A percentile compares a stretch with the other conserved stretches of the same genome.
phyloP scores from a whole-genome alignment of 768 basidiomycete genomes.

The Xerocomus potaroensis region DNA sequence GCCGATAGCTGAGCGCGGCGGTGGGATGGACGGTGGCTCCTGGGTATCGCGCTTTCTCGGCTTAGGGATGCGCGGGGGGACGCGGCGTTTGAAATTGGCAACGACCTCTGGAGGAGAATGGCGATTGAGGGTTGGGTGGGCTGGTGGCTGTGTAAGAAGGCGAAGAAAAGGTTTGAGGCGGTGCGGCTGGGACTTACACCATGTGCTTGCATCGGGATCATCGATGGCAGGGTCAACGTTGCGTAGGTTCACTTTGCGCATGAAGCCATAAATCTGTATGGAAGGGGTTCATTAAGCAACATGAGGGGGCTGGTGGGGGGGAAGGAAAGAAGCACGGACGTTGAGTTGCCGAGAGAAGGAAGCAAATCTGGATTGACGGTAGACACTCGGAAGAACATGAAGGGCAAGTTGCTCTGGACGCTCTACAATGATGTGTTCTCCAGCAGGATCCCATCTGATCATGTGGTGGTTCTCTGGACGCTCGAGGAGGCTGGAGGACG shows the following conservation, averaged over 20 bases:
- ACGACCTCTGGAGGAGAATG: slow-evolving; percentile 88
- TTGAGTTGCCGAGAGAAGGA: slow-evolving; percentile 98
- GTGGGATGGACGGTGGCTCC: slow-evolving; percentile 65
- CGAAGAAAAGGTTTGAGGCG: slow-evolving; percentile 12
- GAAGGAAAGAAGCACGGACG: slow-evolving; percentile 50
- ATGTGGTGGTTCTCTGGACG: slow-evolving; percentile 92
- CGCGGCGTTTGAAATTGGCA: slow-evolving; percentile 92
- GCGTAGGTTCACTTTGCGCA: slow-evolving; percentile 95
- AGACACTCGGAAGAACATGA: slow-evolving; percentile 90
- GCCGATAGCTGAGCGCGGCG: slow-evolving; percentile 71
- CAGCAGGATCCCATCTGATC: slow-evolving; percentile 94
- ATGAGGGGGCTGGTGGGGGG: no score
- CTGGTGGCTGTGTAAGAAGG: slow-evolving; percentile 39
- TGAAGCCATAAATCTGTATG: slow-evolving; percentile 91
- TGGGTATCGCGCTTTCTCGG: slow-evolving; percentile 74
- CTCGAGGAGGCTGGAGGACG: slow-evolving; percentile 66
- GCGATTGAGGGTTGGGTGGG: slow-evolving; percentile 88
- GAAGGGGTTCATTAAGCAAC: slow-evolving; percentile 23
- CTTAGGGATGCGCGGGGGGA: slow-evolving; percentile 88
- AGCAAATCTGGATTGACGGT: slow-evolving; percentile 94
- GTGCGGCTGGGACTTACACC: slow-evolving; percentile 65
- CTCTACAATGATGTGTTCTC: slow-evolving; percentile 94
- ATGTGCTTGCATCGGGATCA: slow-evolving; percentile 94
- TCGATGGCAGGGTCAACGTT: slow-evolving; percentile 94
- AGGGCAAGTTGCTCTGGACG: slow-evolving; percentile 90